phyloP scores from a whole-genome alignment of 805 yeast species.

The Saturnispora galanensis region DNA sequence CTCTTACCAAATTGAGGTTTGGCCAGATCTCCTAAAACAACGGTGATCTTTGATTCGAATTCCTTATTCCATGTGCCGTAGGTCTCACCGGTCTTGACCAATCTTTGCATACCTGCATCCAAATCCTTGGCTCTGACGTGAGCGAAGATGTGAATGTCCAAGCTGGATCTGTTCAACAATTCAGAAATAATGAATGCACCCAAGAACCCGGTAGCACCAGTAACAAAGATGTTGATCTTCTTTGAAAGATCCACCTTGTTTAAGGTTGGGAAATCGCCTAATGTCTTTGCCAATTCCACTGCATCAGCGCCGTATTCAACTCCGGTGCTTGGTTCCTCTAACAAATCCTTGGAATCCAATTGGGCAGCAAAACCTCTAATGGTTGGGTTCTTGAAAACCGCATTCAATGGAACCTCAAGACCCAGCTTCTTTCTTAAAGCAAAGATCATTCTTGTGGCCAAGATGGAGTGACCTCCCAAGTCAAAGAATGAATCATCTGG shows the following conservation, averaged over 20 bases:
- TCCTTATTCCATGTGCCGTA: slow-evolving; percentile 72
- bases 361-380: slow-evolving; percentile 67
- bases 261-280: slow-evolving; percentile 41
- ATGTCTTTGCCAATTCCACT: slow-evolving; percentile 31
- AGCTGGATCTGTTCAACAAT: slow-evolving; percentile 39
- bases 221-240: slow-evolving; percentile 53
- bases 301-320: slow-evolving; percentile 72
- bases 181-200: slow-evolving; percentile 85
- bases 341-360: slow-evolving; percentile 42
- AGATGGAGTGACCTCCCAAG: slow-evolving; percentile 94
- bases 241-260: slow-evolving; percentile 15
- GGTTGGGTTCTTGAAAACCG: slow-evolving; percentile 84
- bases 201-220: slow-evolving; percentile 95
- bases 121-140: slow-evolving; percentile 82
- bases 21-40: slow-evolving; percentile 78
- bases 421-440: slow-evolving; percentile 70
- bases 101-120: slow-evolving; percentile 64
- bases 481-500: slow-evolving; percentile 90
- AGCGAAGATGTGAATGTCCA: slow-evolving; percentile 56
- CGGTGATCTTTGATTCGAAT: slow-evolving; percentile 49
- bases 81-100: slow-evolving; percentile 63
- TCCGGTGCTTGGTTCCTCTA: slow-evolving; percentile 13
- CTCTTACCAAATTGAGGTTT: slow-evolving; percentile 61
- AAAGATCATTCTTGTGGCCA: slow-evolving; percentile 95
- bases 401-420: slow-evolving; percentile 81